Evolutionary conservation across 805 yeast genomes (phyloP), one percentile per base, ranked within the genome.

Genomic region (Wickerhamiella qilinensis): DNA sequence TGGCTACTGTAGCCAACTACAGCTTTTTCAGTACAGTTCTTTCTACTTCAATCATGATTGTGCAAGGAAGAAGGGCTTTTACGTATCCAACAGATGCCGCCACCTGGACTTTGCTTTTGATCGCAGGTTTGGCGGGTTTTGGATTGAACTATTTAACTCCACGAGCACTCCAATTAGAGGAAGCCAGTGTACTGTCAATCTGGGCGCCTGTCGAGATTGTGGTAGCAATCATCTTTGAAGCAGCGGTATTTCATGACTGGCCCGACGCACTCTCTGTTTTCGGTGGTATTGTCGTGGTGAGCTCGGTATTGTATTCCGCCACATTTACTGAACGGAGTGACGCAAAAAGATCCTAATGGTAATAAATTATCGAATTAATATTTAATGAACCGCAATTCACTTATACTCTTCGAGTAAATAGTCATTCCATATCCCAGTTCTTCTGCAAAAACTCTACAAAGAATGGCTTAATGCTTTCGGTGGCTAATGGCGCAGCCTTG

Each of bases 161-260:
- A 0, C 73, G 82, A 7, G 95, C 94, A 1, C 69, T 85, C 37
- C 93, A 83, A 54, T 63, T 82, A 39, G 94, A 81, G 45, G 68
- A 65, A 43, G 93, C 94, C 0, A 74, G 84, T 3, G 67, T 80
- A 40, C 83, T 85, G 0, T 67, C 86, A 8, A 67, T 80, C 43
- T 75, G 83, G 73, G 60, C 70, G 2, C 86, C 86, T 54, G 67
- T 84, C 2, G 82, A 77, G 51, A 68, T 85, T 65, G 60, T 85
- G 2, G 83, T 77, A 58, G 88, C 94, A 0, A 60, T 82, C 15
- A 41, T 79, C 25, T 77, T 86, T 73, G 95, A 85, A 53, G 60
- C 73, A 27, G 34, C 73, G 1, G 59, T 84, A 21, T 86, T 83
- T 75, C 66, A 72, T 43, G 84, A 77, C 53, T 55, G 74, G 18